Base-by-base conservation (phyloP, 495 filamentous ascomycete species). In the Beverwykella pulmonaria region DNA sequence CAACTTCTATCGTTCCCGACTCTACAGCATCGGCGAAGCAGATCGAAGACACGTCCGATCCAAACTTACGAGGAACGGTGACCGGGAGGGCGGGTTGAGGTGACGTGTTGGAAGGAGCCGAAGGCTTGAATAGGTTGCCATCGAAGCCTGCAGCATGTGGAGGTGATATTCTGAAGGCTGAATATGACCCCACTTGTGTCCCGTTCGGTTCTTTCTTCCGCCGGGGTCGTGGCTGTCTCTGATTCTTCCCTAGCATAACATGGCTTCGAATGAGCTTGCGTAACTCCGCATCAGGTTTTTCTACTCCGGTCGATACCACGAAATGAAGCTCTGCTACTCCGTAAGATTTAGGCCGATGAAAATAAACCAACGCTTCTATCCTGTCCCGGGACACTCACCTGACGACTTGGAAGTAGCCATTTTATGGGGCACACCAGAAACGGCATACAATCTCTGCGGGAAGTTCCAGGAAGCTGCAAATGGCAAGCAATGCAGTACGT, bases 231-330 rank as follows among this genome's bases (percentile, higher is more conserved):
- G 20, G 12, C n/a, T 47, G 59, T 19, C 22, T 73, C 36, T 69
- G 71, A 59, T 83, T 83, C 72, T 81, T 82, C 6, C 81, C 81
- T 5, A 74, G 70, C 81, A 82, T 83, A 1, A 82, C 81, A 74
- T 81, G 77, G 62, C 79, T 80, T 36, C 80, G 73, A 60, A 81
- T 81, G 15, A 77, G 59, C 63, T 75, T 79, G 44, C 79, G 76
- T 39, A 72, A 53, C 23, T 77, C 69, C 7, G 75, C 53, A 41
- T 77, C 70, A 25, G 67, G 34, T 59, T 80, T 75, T 54, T 41
- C 71, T 61, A 20, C 60, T 6, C 53, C 59, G 23, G 73, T 79
- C 41, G 74, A 69, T 9, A 75, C 70, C 39, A 76, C 67, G 67
- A 77, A 79, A 29, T 48, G 56, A 1, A 59, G 15, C 32, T 36